A percentile compares a stretch with the other conserved stretches of the same genome.
These are phyloP conservation scores for Hirsutella thompsonii DNA, from an alignment of 2,329 filamentous ascomycete genomes.

Conservation along the genomic window DNA sequence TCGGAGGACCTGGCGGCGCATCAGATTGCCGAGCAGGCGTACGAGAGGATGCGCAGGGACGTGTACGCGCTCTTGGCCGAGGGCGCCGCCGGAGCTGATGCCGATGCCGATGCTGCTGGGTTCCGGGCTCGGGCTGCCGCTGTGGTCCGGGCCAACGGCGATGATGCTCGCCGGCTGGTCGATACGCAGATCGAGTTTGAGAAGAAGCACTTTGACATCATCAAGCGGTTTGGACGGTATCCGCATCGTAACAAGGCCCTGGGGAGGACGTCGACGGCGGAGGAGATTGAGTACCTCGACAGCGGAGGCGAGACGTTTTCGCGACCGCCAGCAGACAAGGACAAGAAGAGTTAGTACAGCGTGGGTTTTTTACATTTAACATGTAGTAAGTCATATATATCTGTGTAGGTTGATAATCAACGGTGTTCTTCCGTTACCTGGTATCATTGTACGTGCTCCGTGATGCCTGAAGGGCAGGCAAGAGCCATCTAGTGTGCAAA, in stretches of 20 bases:
- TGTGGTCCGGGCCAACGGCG: conserved; percentile 13
- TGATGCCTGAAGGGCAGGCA: too few relatives aligned
- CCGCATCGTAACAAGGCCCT: conserved; percentile 42
- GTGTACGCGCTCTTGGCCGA: conserved; percentile 15
- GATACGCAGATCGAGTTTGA: conserved; percentile 19
- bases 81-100: conserved; percentile 1
- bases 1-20: conserved; percentile 37
- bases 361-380: too few relatives aligned
- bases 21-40: conserved; percentile 18
- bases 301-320: conserved; percentile 27
- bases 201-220: conserved; percentile 33
- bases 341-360: background rate
- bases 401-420: background rate
- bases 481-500: too few relatives aligned
- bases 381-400: too few relatives aligned
- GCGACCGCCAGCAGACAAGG: background rate
- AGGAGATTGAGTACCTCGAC: conserved; percentile 37
- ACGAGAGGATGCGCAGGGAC: conserved; percentile 18
- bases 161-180: conserved; percentile 12
- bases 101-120: conserved; percentile 5
- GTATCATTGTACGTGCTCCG: too few relatives aligned
- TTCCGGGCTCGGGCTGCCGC: conserved; percentile 13
- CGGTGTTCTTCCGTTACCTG: too few relatives aligned
- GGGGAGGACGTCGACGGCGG: conserved; percentile 31
- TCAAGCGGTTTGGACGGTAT: conserved; percentile 43